Base-by-base conservation (phyloP, 192 early-diverging fungal genomes). In the Coemansia sp. region DNA sequence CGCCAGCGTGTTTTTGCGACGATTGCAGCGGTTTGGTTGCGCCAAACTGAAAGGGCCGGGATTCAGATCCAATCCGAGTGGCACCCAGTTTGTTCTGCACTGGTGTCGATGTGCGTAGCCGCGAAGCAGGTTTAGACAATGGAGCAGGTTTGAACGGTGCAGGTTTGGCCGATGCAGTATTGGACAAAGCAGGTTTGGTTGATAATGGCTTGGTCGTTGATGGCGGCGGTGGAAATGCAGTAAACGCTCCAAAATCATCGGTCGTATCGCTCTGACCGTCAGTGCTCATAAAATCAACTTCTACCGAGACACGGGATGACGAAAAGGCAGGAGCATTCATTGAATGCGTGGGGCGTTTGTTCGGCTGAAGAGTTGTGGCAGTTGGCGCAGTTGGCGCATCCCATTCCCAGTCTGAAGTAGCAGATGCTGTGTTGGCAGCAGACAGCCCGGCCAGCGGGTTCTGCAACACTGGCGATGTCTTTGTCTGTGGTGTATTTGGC, bases 211-310 rank as follows among this genome's bases (percentile, higher is more conserved):
- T 41, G 6, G 4, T 22, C 1, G 37, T 53, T 10, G 53, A 4
- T 3, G 59, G 58, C 7, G 66, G 66, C 7, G 66, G 66, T 24
- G 29, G 5, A 21, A 52, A 62, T 11, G 65, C 60, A 0, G 41
- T 57, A 60, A 76, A 76, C 2, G 64, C 41, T 22, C 74, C 74
- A 67, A 76, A 70, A 7, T 64, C 64, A 35, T 71, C 74, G 38
- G 23, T 17, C 10, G 39, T 45, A 7, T 57, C 67, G 32, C 21
- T 39, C 10, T 10, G n/a, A 9, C 35, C 38, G 15, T 25, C 32
- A 11, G 17, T 37, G 39, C 56, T 49, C 22, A 48, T 35, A 35
- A 61, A 58, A 39, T 67, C 70, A 8, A 57, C 45, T 11, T 72
- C 64, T 2, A 67, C 70, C 1, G 65, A 25, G 4, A 48, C 47